phyloP scores from a whole-genome alignment of 2,329 filamentous ascomycete genomes.

The Atkinsonella hypoxylon region DNA sequence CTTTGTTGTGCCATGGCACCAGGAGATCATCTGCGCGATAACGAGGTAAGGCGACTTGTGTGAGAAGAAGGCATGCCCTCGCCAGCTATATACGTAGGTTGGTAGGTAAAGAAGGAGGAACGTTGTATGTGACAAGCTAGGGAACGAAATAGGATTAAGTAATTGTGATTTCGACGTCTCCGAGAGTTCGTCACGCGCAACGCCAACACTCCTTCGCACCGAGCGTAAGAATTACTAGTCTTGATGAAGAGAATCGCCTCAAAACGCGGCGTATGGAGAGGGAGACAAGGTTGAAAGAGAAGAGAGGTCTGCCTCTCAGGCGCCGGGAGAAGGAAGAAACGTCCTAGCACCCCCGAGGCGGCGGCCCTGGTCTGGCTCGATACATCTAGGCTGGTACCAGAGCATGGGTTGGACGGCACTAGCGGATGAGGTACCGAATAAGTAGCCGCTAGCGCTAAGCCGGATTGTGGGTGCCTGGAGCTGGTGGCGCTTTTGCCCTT shows the following conservation, averaged over 20 bases:
- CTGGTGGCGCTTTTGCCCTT: background rate
- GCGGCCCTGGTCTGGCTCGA: conserved; percentile 24
- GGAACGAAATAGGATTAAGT: background rate
- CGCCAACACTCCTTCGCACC: background rate
- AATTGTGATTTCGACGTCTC: background rate
- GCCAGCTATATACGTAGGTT: conserved; percentile 4
- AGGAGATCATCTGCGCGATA: conserved; percentile 22
- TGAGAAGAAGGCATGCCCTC: conserved; percentile 19
- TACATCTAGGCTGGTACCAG: conserved; percentile 21
- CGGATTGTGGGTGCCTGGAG: conserved; percentile 2
- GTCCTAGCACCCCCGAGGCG: conserved; percentile 25
- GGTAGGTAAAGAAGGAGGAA: conserved; percentile 6
- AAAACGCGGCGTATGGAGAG: conserved; percentile 17
- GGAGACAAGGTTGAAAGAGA: conserved; percentile 23
- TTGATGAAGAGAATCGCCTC: conserved; percentile 15
- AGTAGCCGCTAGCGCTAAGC: conserved; percentile 16
- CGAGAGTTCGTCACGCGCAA: background rate
- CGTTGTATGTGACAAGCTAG: conserved; percentile 1
- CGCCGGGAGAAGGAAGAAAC: conserved; percentile 26
- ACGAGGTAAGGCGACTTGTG: conserved; percentile 19
- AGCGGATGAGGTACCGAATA: conserved; percentile 13
- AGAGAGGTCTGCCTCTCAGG: conserved; percentile 21
- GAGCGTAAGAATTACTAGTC: conserved; percentile 9
- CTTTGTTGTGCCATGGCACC: conserved; percentile 28
- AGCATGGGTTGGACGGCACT: conserved; percentile 26